Evolutionary conservation across 2,329 filamentous ascomycete genomes (phyloP).

Genomic region (Sporothrix curviconia): DNA sequence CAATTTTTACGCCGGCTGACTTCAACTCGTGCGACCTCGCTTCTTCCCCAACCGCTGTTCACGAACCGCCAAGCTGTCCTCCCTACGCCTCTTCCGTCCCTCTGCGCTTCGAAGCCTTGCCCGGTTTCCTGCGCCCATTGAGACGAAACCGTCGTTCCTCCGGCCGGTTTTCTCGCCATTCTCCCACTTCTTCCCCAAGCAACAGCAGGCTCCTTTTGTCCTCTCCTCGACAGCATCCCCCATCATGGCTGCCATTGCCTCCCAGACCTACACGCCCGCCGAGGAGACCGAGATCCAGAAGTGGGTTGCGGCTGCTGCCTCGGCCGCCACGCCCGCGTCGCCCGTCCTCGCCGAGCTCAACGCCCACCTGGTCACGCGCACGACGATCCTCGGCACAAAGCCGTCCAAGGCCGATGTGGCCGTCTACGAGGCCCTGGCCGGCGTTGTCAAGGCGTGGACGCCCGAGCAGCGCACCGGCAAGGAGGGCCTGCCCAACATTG

Average conservation of each 20-base stretch:
- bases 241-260: conserved; percentile 57
- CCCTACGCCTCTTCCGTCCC: conserved; percentile 33
- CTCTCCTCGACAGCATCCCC: conserved; percentile 18
- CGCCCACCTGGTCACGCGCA: conserved; percentile 77
- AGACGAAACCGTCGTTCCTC: conserved; percentile 17
- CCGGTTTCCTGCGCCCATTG: conserved; percentile 11
- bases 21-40: background rate
- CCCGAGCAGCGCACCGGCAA: conserved; percentile 84
- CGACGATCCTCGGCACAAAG: conserved; percentile 83
- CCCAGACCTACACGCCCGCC: conserved; percentile 63
- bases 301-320: conserved; percentile 74
- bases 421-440: conserved; percentile 71
- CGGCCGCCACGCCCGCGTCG: conserved; percentile 40
- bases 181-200: background rate
- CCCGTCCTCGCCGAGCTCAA: conserved; percentile 71
- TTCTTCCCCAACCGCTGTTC: background rate
- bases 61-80: conserved; percentile 36
- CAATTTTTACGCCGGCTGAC: background rate
- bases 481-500: conserved; percentile 82
- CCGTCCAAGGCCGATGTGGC: conserved; percentile 82
- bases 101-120: conserved; percentile 32
- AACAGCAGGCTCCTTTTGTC: background rate
- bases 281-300: conserved; percentile 85
- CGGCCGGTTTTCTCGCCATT: background rate
- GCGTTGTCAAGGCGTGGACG: conserved; percentile 71